phyloP scores from a whole-genome alignment of 768 basidiomycete genomes.

The Suillus occidentalis region DNA sequence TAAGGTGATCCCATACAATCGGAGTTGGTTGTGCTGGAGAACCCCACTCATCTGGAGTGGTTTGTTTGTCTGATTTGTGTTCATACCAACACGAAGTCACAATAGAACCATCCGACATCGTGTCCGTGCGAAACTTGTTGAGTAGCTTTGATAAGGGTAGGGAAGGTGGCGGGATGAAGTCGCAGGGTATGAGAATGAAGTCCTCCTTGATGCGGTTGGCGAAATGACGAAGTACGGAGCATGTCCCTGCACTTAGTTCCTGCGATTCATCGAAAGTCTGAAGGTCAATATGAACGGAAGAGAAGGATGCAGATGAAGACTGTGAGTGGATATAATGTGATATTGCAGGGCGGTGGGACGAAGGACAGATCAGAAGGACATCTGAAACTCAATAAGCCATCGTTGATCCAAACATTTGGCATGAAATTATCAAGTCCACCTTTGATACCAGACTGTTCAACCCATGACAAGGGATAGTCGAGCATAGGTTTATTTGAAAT shows the following conservation, averaged over 20 bases:
- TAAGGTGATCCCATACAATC: constrained; percentile 67
- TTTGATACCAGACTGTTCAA: constrained; percentile 83
- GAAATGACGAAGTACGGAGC: constrained; percentile 75
- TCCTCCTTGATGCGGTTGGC: constrained; percentile 75
- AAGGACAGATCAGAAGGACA: constrained; percentile 83
- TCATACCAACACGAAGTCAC: constrained; percentile 70
- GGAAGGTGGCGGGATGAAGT: constrained; percentile 77
- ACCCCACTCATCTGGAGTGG: constrained; percentile 69
- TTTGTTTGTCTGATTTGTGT: constrained; percentile 51
- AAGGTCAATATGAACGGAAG: constrained; percentile 71
- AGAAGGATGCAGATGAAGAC: constrained; percentile 54
- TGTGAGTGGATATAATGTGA: constrained; percentile 86
- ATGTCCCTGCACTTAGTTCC: constrained; percentile 67
- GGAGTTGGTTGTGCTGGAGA: constrained; percentile 42
- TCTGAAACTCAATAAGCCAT: constrained; percentile 45
- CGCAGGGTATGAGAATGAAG: constrained; percentile 89
- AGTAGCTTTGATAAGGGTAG: constrained; percentile 71
- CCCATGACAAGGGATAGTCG: constrained; percentile 80
- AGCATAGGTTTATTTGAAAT: constrained; percentile 88
- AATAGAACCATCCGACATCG: constrained; percentile 60
- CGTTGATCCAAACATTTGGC: constrained; percentile 8
- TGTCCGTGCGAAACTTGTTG: constrained; percentile 80
- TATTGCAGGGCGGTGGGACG: constrained; percentile 70
- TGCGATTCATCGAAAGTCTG: constrained; percentile 79
- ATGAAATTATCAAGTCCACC: constrained; percentile 41